These are phyloP conservation scores for Beauveria australis DNA, from an alignment of 2,329 filamentous ascomycete genomes.

Conservation along the genomic window DNA sequence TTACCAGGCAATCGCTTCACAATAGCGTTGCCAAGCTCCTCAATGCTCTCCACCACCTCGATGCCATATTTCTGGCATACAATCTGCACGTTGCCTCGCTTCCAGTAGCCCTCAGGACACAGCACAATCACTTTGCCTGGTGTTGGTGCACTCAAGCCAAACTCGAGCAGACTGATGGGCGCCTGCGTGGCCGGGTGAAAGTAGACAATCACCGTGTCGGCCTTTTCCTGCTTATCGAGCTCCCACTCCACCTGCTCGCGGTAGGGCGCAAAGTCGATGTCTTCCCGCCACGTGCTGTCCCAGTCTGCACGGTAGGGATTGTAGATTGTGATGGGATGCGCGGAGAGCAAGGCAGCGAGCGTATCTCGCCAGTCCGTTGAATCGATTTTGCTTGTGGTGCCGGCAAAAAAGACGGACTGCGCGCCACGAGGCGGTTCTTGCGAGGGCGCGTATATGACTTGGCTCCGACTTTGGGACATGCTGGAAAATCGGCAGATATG, in stretches of 20 bases:
- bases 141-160: slow-evolving; percentile 40
- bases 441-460: slow-evolving; percentile 24
- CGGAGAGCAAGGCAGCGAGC: slow-evolving; percentile 31
- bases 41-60: slow-evolving; percentile 31
- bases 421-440: slow-evolving; percentile 11
- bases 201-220: slow-evolving; percentile 45
- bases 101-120: slow-evolving; percentile 42
- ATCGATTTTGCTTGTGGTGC: slow-evolving; percentile 36
- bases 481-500: neutral
- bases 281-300: slow-evolving; percentile 41
- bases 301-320: slow-evolving; percentile 47
- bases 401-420: slow-evolving; percentile 46
- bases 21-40: slow-evolving; percentile 28
- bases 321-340: slow-evolving; percentile 42
- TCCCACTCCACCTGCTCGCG: slow-evolving; percentile 51
- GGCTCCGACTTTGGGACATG: slow-evolving; percentile 10
- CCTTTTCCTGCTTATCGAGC: slow-evolving; percentile 40
- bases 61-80: slow-evolving; percentile 41
- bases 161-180: slow-evolving; percentile 48
- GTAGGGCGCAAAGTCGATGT: slow-evolving; percentile 35
- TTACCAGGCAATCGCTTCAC: slow-evolving; percentile 20
- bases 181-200: slow-evolving; percentile 43
- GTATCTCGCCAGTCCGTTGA: slow-evolving; percentile 39
- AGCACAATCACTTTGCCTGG: slow-evolving; percentile 38
- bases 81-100: slow-evolving; percentile 48